These are phyloP conservation scores for Trametes villosa DNA, from an alignment of 768 basidiomycete species.

Conservation along the genomic window DNA sequence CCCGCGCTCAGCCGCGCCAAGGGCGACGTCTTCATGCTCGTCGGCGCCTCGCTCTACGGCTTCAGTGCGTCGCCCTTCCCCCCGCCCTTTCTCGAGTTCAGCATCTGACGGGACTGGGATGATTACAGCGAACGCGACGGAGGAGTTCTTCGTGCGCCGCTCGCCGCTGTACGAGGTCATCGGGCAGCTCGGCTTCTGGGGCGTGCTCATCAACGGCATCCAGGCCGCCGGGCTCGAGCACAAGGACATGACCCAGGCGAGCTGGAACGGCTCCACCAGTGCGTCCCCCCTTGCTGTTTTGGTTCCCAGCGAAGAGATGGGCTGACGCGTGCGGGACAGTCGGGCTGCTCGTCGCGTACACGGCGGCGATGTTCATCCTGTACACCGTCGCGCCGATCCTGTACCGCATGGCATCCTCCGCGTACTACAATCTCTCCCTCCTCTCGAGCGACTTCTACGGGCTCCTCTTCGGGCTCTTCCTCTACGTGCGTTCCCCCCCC, in stretches of 20 bases:
- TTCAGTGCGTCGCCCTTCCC: conserved; percentile 59
- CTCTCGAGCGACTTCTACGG: conserved; percentile 92
- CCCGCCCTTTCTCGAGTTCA: background rate
- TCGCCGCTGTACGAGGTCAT: conserved; percentile 87
- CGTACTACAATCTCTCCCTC: conserved; percentile 83
- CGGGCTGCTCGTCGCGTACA: conserved; percentile 58
- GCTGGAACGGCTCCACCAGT: conserved; percentile 79
- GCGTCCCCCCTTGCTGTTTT: conserved; percentile 30
- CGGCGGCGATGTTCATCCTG: conserved; percentile 76
- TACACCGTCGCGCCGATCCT: conserved; percentile 87
- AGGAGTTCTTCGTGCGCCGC: conserved; percentile 83
- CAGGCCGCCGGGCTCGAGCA: conserved; percentile 81
- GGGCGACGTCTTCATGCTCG: conserved; percentile 87
- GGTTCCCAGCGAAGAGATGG: background rate
- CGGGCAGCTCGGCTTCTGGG: conserved; percentile 87
- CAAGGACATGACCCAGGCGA: conserved; percentile 60
- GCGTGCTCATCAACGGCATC: conserved; percentile 75
- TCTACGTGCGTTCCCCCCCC: conserved; percentile 47
- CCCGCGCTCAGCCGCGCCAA: conserved; percentile 66
- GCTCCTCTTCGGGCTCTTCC: conserved; percentile 72
- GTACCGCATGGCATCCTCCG: conserved; percentile 84
- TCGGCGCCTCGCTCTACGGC: conserved; percentile 84
- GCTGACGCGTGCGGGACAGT: conserved; percentile 35
- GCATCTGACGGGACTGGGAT: background rate
- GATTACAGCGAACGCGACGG: conserved; percentile 76